phyloP scores from a whole-genome alignment of 2,329 filamentous ascomycete genomes.

The Calonectria pauciramosa region DNA sequence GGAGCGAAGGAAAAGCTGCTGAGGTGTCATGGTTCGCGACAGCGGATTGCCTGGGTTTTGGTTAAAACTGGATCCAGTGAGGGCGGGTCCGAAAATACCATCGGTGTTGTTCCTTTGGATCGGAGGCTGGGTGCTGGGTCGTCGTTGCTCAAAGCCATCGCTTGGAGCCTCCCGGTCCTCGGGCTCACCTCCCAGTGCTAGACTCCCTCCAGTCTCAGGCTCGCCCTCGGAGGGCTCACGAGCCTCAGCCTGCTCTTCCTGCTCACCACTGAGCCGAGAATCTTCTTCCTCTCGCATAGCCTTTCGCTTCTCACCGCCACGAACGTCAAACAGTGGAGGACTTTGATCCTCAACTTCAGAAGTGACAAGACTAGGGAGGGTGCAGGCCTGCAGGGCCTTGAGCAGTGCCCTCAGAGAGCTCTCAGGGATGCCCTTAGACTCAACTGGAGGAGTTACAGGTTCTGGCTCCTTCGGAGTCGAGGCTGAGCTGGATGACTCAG shows the following conservation, averaged over 20 bases:
- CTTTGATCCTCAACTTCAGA: conserved; percentile 42
- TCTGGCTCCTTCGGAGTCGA: conserved; percentile 34
- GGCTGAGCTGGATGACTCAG: conserved; percentile 35
- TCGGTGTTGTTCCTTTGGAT: conserved; percentile 75
- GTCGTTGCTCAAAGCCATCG: conserved; percentile 69
- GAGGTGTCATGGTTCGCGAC: conserved; percentile 82
- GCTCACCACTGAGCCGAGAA: conserved; percentile 60
- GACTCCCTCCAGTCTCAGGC: conserved; percentile 83
- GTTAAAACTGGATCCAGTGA: conserved; percentile 62
- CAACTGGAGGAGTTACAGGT: background rate
- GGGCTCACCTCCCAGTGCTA: conserved; percentile 92
- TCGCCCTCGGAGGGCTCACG: conserved; percentile 76
- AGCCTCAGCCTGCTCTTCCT: conserved; percentile 62
- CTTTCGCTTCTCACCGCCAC: conserved; percentile 85
- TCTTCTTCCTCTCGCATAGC: conserved; percentile 82
- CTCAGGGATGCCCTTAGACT: conserved; percentile 33
- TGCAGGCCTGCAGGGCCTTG: conserved; percentile 54
- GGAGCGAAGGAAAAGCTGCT: conserved; percentile 80
- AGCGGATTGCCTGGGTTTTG: conserved; percentile 65
- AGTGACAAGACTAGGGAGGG: conserved; percentile 44
- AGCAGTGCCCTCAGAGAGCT: conserved; percentile 53
- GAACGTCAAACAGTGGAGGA: conserved; percentile 86
- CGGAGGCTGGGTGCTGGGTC: conserved; percentile 80
- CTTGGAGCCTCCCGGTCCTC: conserved; percentile 78
- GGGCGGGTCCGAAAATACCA: conserved; percentile 67